These are phyloP conservation scores for Gastrodia elata DNA, from an alignment of 106 monocot species.

Conservation along the genomic window DNA sequence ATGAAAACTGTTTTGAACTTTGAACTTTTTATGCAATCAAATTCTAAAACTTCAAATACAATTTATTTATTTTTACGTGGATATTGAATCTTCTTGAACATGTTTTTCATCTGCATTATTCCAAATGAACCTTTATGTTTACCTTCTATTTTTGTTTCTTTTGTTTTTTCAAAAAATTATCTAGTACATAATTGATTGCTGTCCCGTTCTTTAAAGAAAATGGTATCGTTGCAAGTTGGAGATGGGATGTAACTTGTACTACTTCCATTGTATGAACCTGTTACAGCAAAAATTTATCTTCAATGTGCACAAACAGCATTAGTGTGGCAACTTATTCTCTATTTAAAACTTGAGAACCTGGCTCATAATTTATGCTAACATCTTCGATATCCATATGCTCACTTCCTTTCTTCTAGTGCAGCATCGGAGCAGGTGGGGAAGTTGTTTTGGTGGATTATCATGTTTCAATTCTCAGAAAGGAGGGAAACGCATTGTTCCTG, in stretches of 20 bases:
- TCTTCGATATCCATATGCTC: neutral
- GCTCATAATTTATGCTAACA: neutral
- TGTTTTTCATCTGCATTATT: no score
- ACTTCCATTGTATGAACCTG: neutral
- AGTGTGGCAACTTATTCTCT: no score
- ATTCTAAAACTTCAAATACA: no score
- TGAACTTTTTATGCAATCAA: no score
- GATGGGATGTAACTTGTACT: neutral
- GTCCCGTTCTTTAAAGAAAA: constrained; percentile 1
- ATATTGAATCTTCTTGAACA: no score
- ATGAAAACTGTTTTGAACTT: no score
- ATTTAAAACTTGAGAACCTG: neutral
- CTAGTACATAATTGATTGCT: no score
- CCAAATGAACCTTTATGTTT: no score
- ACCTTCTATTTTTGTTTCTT: no score
- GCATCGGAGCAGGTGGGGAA: constrained; percentile 69
- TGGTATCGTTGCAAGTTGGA: neutral
- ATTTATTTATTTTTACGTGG: no score
- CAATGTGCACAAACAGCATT: no score
- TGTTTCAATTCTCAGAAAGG: constrained; percentile 89
- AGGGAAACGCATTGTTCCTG: constrained; percentile 82
- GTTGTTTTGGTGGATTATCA: constrained; percentile 68
- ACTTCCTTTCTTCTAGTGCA: neutral
- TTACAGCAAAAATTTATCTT: neutral
- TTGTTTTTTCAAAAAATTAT: no score